These are phyloP conservation scores for Arthrobotrys conoides DNA, from an alignment of 2,329 filamentous ascomycete genomes.

Conservation along the genomic window DNA sequence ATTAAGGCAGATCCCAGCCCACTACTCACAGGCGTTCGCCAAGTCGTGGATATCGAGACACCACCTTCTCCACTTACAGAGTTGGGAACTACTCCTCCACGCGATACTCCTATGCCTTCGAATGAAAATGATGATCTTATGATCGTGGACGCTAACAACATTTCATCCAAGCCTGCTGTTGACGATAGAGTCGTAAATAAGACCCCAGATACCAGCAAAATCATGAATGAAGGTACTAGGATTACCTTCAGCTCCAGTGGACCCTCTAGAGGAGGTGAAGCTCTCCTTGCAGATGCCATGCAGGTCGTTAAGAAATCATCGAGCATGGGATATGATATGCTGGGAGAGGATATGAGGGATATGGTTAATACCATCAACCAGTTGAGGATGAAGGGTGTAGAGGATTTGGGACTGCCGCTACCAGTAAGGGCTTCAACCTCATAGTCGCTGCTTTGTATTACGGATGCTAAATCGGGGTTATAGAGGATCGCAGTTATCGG, in stretches of 20 bases:
- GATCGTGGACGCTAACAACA: conserved; percentile 23
- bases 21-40: neutral
- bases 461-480: neutral
- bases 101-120: conserved; percentile 20
- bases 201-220: conserved; percentile 1
- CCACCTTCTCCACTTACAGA: conserved; percentile 40
- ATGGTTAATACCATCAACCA: conserved; percentile 64
- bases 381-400: conserved; percentile 63
- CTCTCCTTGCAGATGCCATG: neutral
- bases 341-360: conserved; percentile 63
- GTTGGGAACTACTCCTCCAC: neutral
- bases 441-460: neutral
- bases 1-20: conserved; percentile 37
- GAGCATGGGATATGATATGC: conserved; percentile 59
- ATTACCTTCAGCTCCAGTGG: conserved; percentile 6
- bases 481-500: conserved; percentile 64
- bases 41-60: conserved; percentile 6
- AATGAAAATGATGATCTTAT: conserved; percentile 6
- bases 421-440: conserved; percentile 41
- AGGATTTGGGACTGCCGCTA: conserved; percentile 63
- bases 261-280: conserved; percentile 10
- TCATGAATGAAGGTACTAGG: conserved; percentile 1
- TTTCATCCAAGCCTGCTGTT: conserved; percentile 1
- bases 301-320: conserved; percentile 25
- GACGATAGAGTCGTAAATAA: conserved; percentile 11